Percentiles rank a stretch among this genome's conserved stretches.
These are phyloP conservation scores for Saprolegnia diclina DNA, from an alignment of 352 stramenopile species.

Conservation along the genomic window DNA sequence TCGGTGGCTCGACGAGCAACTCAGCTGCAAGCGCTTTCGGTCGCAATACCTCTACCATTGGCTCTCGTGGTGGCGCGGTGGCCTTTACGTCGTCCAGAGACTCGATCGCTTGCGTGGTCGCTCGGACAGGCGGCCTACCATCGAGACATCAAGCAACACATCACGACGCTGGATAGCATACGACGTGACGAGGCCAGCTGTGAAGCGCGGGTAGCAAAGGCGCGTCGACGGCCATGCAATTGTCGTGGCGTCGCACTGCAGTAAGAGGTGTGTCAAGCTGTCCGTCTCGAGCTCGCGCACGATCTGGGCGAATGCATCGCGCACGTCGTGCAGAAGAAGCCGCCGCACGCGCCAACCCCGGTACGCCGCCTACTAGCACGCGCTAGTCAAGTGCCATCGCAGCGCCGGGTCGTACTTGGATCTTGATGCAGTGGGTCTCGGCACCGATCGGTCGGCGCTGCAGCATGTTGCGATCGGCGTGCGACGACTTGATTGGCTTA, in stretches of 20 bases:
- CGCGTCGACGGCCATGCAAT: conserved; percentile 11
- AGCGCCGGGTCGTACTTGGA: conserved; percentile 8
- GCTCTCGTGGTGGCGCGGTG: neutral
- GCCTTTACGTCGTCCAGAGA: neutral
- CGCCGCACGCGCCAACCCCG: conserved; percentile 20
- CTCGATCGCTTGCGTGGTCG: neutral
- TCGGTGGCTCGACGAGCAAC: neutral
- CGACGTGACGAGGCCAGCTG: neutral
- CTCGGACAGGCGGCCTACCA: neutral
- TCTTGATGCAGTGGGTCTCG: neutral
- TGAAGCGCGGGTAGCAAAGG: conserved; percentile 19
- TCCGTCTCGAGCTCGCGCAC: conserved; percentile 16
- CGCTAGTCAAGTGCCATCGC: neutral
- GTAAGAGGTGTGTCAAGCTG: conserved; percentile 11
- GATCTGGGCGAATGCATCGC: conserved; percentile 16
- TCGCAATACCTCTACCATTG: neutral
- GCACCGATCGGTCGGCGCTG: neutral
- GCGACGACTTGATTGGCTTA: conserved; percentile 1
- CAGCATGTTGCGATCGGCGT: neutral
- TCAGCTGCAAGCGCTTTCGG: neutral
- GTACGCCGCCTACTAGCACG: conserved; percentile 13
- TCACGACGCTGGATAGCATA: neutral
- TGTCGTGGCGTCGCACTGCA: conserved; percentile 10
- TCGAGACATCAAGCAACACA: neutral
- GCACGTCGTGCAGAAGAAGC: neutral